Evolutionary conservation across 192 early-diverging fungal species (phyloP), one percentile per base, ranked within the genome.

Genomic region (Coemansia sp.): DNA sequence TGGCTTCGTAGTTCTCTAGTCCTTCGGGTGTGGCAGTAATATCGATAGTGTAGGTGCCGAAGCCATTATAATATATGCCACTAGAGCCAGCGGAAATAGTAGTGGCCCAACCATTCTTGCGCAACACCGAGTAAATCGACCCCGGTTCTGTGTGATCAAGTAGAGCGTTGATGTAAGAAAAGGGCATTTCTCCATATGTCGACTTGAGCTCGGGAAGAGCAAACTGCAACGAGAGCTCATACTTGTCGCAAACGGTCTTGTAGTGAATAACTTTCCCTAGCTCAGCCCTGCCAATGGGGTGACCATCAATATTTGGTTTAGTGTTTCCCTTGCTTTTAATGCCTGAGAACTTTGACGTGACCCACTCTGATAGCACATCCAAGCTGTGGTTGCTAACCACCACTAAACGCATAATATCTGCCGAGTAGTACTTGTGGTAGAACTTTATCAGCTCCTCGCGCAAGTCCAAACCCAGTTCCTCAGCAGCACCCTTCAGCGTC

Each of bases 31-130:
- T 78, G 2, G 63, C 61, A 2, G 59, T 6, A 11, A 70, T 31
- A 7, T 11, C 15, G 10, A 83, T 68, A 4, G 36, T 44, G 45
- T 72, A 74, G 8, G 66, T 12, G 56, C 69, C 64, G n/a, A 67
- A 65, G 6, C 32, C 65, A 34, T 76, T 64, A 20, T 22, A 8
- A 41, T 0, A 40, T 0, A 8, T n/a, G 22, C 11, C 3, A 4
- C 45, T 31, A 22, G 42, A 60, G 27, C 89, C 87, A 1, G 86
- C 89, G n/a, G 77, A 84, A 45, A 93, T 71, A 19, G 84, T 79
- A 46, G 90, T 87, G 5, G 91, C 93, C 95, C 95, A 97, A 3
- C 92, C 91, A 27, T 90, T 86, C 60, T 89, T 85, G 67, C 94
- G 92, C 27, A 97, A 74, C 32, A 91, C 73, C 1, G 90, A 88